A percentile compares a stretch with the other conserved stretches of the same genome.
Evolutionary conservation across 2,329 filamentous ascomycete species (phyloP).

Genomic region (Colletotrichum viniferum): DNA sequence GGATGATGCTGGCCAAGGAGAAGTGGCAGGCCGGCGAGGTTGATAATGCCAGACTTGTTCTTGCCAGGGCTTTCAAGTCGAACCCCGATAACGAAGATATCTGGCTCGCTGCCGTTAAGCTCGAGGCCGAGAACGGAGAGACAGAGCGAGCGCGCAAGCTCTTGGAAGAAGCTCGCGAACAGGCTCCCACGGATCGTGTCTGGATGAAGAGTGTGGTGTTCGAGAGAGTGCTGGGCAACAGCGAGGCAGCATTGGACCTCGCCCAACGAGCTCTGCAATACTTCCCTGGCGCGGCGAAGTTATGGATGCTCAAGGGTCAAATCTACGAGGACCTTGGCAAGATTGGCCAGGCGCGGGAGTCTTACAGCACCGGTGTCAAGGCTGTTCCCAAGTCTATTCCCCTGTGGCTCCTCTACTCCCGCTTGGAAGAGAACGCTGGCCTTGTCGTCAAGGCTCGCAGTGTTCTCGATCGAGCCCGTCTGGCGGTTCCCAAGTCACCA

Average conservation of each 20-base stretch:
- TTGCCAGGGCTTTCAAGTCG: slow-evolving; percentile 90
- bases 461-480: slow-evolving; percentile 87
- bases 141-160: slow-evolving; percentile 82
- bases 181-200: slow-evolving; percentile 93
- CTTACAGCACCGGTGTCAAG: slow-evolving; percentile 86
- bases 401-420: slow-evolving; percentile 87
- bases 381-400: slow-evolving; percentile 83
- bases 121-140: slow-evolving; percentile 89
- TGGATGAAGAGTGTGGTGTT: slow-evolving; percentile 97
- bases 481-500: slow-evolving; percentile 83
- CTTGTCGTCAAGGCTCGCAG: slow-evolving; percentile 90
- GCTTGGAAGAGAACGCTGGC: slow-evolving; percentile 85
- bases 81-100: slow-evolving; percentile 98
- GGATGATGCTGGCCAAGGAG: slow-evolving; percentile 95
- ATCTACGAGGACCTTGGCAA: slow-evolving; percentile 88
- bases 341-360: slow-evolving; percentile 84
- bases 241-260: slow-evolving; percentile 82
- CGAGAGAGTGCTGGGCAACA: slow-evolving; percentile 82
- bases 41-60: slow-evolving; percentile 82
- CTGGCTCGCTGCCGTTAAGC: slow-evolving; percentile 93
- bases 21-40: slow-evolving; percentile 90
- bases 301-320: slow-evolving; percentile 99
- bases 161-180: slow-evolving; percentile 79
- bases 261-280: slow-evolving; percentile 84
- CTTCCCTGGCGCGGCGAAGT: slow-evolving; percentile 84